Evolutionary conservation across 192 early-diverging fungal genomes (phyloP), one percentile per base, ranked within the genome.

Genomic region (Rhizoclosmatium sp.): DNA sequence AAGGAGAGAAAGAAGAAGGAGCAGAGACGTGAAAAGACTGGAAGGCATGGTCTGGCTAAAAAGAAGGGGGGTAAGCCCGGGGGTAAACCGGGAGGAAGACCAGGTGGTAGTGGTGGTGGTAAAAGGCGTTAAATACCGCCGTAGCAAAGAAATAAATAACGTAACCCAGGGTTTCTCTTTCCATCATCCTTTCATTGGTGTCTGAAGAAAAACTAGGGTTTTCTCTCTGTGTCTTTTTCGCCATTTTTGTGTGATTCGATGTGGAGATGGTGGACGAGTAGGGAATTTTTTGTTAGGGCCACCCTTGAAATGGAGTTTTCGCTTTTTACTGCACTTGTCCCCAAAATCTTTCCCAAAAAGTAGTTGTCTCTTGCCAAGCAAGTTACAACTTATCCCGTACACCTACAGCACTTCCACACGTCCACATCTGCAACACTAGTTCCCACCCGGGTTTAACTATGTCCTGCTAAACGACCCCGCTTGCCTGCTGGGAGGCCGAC

Each of bases 21-120:
- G 76, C 89, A 93, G 82, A 72, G 95, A 54, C 76, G 89, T 48
- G 95, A 88, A 49, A 96, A 96, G 84, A 93, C 89, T 2, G 93
- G 90, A 16, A 85, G 92, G 5, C 90, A 89, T 79, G 47, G 14
- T 49, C 60, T 59, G 79, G 56, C 48, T 7, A 54, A 39, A 41
- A 60, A 48, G 54, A 59, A 54, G 44, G 71, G 71, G 21, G 71
- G 71, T 12, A 65, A 65, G 62, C 21, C 62, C 0, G 31, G 31
- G 31, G 31, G 31, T 31, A 31, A 31, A 31, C 31, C 31, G 31
- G 31, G 31, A 31, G 31, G 31, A 31, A 31, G 31, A 31, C 31
- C 31, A 31, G 31, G 31, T 31, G 31, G 31, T 31, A 31, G 31
- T 31, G 31, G 51, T 54, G 51, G 16, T 12, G 51, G 51, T 16